Evolutionary conservation across 495 filamentous ascomycete genomes (phyloP), one percentile per base, ranked within the genome.

Genomic region (Aspergillus heteromorphus): DNA sequence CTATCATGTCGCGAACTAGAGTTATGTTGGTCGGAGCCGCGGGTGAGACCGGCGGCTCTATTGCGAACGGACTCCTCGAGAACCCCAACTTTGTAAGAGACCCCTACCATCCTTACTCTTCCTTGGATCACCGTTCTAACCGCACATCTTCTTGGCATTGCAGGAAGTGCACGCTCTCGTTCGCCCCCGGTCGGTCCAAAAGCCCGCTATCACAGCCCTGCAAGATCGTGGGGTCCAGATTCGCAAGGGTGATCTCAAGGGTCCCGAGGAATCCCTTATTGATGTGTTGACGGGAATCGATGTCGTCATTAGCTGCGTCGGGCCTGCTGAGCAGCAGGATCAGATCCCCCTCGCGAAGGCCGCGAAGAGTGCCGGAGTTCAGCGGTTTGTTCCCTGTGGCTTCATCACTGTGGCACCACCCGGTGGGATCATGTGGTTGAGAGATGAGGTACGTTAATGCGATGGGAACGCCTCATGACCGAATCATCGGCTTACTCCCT

Each of bases 341-440:
- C 80, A 84, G 50, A 72, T 83, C 16, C 66, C 72, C 2, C 65
- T 84, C 14, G 78, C 73, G 57, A 76, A 77, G 38, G 82, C 81
- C 0, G 78, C 79, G 4, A 82, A 82, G 60, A 68, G 66, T 42
- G 76, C 73, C 16, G 79, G 80, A 8, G 77, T 82, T 27, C 75
- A 79, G 65, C 75, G 81, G 50, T 84, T 84, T 60, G 69, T 85
- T 49, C 81, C 81, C 2, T 83, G 81, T 60, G 73, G 69, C 42
- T 81, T 78, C 61, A 74, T 74, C 57, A 77, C 78, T 3, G 70
- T 78, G 27, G 65, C 69, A 29, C 74, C 76, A 34, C 69, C 76
- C 6, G 70, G 74, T 40, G 73, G 75, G 25, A 69, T 78, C 38
- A 76, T 78, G 73, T 67, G 65, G 63, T 57, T 77, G 55, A 70